Conservation (phyloP, 495 filamentous ascomycete genomes). For the Penicillium flavigenum region DNA sequence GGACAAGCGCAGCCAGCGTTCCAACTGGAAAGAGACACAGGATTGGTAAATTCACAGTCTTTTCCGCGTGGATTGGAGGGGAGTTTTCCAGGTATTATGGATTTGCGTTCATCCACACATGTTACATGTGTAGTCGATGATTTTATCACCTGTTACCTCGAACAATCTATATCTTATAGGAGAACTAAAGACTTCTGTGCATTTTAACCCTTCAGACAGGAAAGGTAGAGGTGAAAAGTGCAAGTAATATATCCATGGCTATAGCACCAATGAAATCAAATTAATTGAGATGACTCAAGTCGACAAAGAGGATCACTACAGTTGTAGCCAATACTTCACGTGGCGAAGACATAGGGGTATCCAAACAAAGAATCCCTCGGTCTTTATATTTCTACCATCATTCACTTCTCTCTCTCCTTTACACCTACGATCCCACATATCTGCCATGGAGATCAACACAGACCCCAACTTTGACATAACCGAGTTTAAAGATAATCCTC, state of each 20-base stretch:
- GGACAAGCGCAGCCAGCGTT: neutral
- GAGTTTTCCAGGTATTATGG: neutral
- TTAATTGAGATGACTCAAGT: too few species aligned
- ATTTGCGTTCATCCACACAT: neutral
- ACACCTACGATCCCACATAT: neutral
- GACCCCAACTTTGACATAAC: neutral
- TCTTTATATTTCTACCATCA: neutral
- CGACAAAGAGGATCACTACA: neutral
- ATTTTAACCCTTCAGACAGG: too few species aligned
- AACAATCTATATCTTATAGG: neutral
- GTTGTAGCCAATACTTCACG: neutral
- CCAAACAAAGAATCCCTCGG: neutral
- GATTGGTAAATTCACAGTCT: neutral
- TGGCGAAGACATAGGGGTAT: neutral
- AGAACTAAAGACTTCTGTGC: neutral
- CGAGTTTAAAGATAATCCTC: neutral
- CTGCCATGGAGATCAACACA: neutral
- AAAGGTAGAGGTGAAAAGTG: neutral
- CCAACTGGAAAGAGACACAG: neutral
- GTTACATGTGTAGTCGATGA: neutral
- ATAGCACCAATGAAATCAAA: too few species aligned
- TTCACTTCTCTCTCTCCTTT: neutral
- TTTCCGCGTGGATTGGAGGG: neutral
- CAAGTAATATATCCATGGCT: neutral
- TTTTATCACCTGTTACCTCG: neutral